Evolutionary conservation across 2,329 filamentous ascomycete species (phyloP), one percentile per base, ranked within the genome.

Genomic region (Pseudocercospora crystallina): DNA sequence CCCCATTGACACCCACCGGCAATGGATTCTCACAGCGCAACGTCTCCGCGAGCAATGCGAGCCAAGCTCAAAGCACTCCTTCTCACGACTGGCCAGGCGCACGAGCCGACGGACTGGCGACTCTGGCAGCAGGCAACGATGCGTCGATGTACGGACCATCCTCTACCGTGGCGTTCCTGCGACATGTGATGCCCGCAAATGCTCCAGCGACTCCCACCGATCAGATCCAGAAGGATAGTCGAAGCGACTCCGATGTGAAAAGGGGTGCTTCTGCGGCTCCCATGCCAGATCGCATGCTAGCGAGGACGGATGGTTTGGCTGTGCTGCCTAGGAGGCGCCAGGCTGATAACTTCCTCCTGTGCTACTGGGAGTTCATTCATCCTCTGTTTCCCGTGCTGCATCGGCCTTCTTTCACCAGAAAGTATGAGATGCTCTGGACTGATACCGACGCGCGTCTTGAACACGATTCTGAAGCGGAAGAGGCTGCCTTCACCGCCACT

Each of bases 291-390:
- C 58, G 55, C 14, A 44, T 56, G 12, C 31, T 52, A 3, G 42
- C 52, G 8, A 50, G 47, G 34, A 49, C 39, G 7, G 48, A 58
- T 14, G 58, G 58, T 11, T 46, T 60, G 15, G 58, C 55, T n/a
- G 54, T 62, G 3, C 47, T 62, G 8, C 60, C 60, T 4, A 50
- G 53, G 29, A 47, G 60, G 29, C 60, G 59, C 30, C 57, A 60
- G 39, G 61, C 61, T 10, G 59, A 63, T 41, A 58, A 62, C 38
- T 63, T 61, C 20, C 36, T 63, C 39, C 41, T 51, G 5, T 63
- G 61, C 43, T 63, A 56, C 32, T 63, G 60, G 60, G 60, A 61
- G 30, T 63, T 61, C 41, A 61, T 59, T 4, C 61, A 63, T 32
- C 61, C 61, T 5, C 47, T 63, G 9, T 63, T 63, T 31, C 61